These are phyloP conservation scores for Brasilioporus rufonigricans DNA, from an alignment of 768 basidiomycete genomes.

Conservation along the genomic window DNA sequence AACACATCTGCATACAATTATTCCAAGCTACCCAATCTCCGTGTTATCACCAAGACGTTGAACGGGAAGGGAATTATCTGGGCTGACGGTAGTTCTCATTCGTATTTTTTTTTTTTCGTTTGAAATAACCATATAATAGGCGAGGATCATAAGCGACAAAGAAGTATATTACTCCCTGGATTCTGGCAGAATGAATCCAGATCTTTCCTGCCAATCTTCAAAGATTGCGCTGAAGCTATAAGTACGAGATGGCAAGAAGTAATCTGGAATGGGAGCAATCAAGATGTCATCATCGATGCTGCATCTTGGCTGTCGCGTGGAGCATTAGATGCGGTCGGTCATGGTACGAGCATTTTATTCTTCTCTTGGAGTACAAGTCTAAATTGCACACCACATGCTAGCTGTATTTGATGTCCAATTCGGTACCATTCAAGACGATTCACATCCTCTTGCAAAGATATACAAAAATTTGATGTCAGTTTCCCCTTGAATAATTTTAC, in stretches of 20 bases:
- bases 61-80: constrained; percentile 37
- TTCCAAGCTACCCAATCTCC: constrained; percentile 30
- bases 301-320: constrained; percentile 36
- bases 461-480: neutral
- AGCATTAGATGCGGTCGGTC: too few relatives aligned
- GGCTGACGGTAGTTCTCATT: constrained; percentile 35
- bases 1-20: constrained; percentile 44
- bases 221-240: too few relatives aligned
- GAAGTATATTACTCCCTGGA: constrained; percentile 52
- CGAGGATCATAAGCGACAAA: too few relatives aligned
- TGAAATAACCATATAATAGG: neutral
- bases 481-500: neutral
- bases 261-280: constrained; percentile 24
- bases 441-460: neutral
- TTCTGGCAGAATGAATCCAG: too few relatives aligned
- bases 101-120: constrained; percentile 10
- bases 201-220: too few relatives aligned
- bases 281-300: constrained; percentile 16
- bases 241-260: too few relatives aligned
- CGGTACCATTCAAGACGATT: neutral
- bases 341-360: too few relatives aligned
- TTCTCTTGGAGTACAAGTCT: too few relatives aligned
- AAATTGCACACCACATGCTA: constrained; percentile 1
- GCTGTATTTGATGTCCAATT: too few relatives aligned
- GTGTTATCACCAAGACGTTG: constrained; percentile 5